A percentile compares a stretch with the other conserved stretches of the same genome.
Conservation (phyloP, 805 yeast genomes). For the Suhomyces faveliae region DNA sequence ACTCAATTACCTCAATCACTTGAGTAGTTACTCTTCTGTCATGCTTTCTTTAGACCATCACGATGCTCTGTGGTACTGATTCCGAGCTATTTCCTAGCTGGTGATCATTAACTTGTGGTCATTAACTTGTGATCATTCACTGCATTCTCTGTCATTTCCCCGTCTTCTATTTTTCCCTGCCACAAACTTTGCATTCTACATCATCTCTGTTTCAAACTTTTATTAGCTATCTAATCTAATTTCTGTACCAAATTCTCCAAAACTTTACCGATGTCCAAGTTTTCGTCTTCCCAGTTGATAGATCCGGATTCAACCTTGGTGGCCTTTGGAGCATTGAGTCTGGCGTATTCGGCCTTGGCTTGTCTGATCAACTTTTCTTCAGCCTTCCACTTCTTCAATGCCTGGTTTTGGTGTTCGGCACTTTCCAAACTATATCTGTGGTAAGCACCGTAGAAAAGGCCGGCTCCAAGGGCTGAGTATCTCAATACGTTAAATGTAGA, state of each 20-base stretch:
- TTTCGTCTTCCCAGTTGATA: conserved; percentile 81
- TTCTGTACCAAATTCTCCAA: conserved; percentile 65
- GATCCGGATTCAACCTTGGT: conserved; percentile 40
- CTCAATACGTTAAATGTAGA: conserved; percentile 71
- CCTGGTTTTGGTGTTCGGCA: conserved; percentile 57
- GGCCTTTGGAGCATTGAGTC: conserved; percentile 46
- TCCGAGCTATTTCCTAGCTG: too few relatives aligned
- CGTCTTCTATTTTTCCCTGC: neutral
- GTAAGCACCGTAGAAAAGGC: conserved; percentile 83
- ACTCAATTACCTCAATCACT: too few relatives aligned
- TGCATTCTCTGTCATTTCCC: neutral
- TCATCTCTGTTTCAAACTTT: neutral
- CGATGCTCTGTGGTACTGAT: too few relatives aligned
- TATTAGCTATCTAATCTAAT: conserved; percentile 28
- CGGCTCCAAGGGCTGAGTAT: conserved; percentile 88
- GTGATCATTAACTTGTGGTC: too few relatives aligned
- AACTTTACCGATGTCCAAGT: conserved; percentile 77
- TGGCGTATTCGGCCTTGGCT: conserved; percentile 88
- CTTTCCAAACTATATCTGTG: conserved; percentile 72
- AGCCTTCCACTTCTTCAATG: conserved; percentile 55
- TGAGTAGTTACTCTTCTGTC: too few relatives aligned
- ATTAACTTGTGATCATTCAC: too few relatives aligned
- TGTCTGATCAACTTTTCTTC: conserved; percentile 76
- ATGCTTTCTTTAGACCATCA: too few relatives aligned
- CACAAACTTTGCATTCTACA: too few relatives aligned